Conservation (phyloP, 306 rosid species). For the Acacia melanoxylon region DNA sequence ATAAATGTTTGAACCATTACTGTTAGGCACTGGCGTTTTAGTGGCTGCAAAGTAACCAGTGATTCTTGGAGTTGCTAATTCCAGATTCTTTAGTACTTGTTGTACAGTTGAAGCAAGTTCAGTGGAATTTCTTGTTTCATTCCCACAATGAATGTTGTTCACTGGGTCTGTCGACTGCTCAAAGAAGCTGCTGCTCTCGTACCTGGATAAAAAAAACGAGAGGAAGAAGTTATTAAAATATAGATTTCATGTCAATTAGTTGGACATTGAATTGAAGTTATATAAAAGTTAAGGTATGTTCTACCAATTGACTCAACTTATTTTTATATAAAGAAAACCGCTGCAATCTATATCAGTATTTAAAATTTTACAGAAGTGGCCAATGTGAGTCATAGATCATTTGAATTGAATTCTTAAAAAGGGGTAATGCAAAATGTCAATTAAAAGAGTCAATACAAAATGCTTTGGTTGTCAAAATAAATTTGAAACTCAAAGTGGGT, state of each 20-base stretch:
- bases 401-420: neutral
- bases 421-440: neutral
- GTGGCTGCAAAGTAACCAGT: constrained; percentile 53
- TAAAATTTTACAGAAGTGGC: no score
- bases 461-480: neutral
- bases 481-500: neutral
- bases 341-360: no score
- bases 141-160: constrained; percentile 38
- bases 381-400: no score
- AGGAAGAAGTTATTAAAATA: neutral
- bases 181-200: constrained; percentile 38
- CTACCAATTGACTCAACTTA: no score
- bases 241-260: no score
- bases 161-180: constrained; percentile 38
- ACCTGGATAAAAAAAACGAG: neutral
- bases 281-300: no score
- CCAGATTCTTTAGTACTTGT: constrained; percentile 28
- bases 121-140: neutral
- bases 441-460: neutral
- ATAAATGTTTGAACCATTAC: constrained; percentile 35
- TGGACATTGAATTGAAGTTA: no score
- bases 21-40: constrained; percentile 22
- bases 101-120: neutral
- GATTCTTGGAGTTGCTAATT: constrained; percentile 36
- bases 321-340: no score